These are phyloP conservation scores for Taxillus chinensis DNA, from an alignment of 164 flowering plant species.

Conservation along the genomic window DNA sequence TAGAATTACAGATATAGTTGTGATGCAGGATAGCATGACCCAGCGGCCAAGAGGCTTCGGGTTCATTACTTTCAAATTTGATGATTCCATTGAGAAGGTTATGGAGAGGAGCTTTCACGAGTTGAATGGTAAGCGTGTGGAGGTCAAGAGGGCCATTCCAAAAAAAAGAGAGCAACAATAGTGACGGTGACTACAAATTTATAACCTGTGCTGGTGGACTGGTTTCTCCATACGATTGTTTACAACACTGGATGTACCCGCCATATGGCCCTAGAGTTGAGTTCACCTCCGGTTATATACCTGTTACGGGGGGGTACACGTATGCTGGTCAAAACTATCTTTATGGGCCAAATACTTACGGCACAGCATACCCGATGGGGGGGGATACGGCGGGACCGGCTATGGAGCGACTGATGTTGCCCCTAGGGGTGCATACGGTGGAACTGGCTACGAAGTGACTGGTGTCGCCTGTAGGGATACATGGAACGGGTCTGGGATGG, in stretches of 20 bases:
- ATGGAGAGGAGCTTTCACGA: constrained; percentile 46
- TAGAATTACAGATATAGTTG: constrained; percentile 52
- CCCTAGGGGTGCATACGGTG: constrained; percentile 28
- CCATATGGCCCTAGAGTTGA: constrained; percentile 24
- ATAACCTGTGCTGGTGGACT: constrained; percentile 15
- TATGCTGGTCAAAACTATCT: constrained; percentile 14
- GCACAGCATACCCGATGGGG: constrained; percentile 30
- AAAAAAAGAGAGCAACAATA: constrained; percentile 28
- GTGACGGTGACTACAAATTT: constrained; percentile 11
- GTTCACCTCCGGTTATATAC: constrained; percentile 17
- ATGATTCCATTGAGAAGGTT: constrained; percentile 61
- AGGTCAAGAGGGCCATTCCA: constrained; percentile 76
- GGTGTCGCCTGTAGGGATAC: constrained; percentile 26
- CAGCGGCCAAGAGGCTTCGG: constrained; percentile 72
- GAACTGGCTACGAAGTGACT: constrained; percentile 21
- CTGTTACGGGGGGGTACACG: constrained; percentile 17
- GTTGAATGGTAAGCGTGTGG: constrained; percentile 49
- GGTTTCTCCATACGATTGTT: constrained; percentile 14
- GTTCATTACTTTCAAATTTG: constrained; percentile 60
- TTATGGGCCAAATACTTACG: constrained; percentile 19
- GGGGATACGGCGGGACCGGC: constrained; percentile 26
- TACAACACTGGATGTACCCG: constrained; percentile 14
- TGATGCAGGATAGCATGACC: constrained; percentile 56
- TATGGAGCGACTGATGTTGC: constrained; percentile 21
- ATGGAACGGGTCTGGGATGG: constrained; percentile 21